Evolutionary conservation across 805 yeast genomes (phyloP), one percentile per base, ranked within the genome.

Genomic region (Dipodascopsis uninucleata): DNA sequence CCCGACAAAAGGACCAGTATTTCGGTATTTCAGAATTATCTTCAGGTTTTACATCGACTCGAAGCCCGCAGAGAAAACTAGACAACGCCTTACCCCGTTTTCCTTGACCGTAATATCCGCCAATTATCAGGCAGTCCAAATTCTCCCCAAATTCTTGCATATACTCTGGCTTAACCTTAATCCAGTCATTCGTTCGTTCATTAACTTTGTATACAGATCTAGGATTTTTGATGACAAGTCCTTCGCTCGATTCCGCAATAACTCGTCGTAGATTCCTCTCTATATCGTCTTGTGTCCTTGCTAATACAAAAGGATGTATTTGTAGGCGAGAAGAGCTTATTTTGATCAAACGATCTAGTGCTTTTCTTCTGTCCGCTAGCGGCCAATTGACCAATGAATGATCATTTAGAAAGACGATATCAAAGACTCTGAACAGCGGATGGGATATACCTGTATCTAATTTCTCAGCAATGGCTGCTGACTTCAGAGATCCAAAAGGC

Each of bases 121-220:
- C 98, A 45, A 89, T 79, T 0, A 90, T 76, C 2, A 80, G 69
- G 37, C 88, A 61, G 62, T 90, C 97, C 50, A 88, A 68, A 57
- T 85, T 84, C 24, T 88, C 95, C 7, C 96, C 96, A 62, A 84
- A 83, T 47, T 82, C 86, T 43, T 79, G 82, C 41, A 88, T 68
- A 59, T 88, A 89, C 55, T 89, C 96, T 0, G 97, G 97, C 61
- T 90, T 90, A 1, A 90, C 76, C 59, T 90, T 90, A 12, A 87
- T 69, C 96, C 97, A 90, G n/a, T 72, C 65, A 14, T 74, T 75
- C 33, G 72, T 71, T 39, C 87, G 67, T 26, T 72, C 74, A n/a
- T 78, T 85, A 12, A 84, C 71, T 2, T 65, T 60, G 61, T 90
- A 90, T 12, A 61, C 65, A 1, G 83, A 71, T 9, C 67, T 62